phyloP scores from a whole-genome alignment of 805 yeast genomes.

The Pichia deserticola region DNA sequence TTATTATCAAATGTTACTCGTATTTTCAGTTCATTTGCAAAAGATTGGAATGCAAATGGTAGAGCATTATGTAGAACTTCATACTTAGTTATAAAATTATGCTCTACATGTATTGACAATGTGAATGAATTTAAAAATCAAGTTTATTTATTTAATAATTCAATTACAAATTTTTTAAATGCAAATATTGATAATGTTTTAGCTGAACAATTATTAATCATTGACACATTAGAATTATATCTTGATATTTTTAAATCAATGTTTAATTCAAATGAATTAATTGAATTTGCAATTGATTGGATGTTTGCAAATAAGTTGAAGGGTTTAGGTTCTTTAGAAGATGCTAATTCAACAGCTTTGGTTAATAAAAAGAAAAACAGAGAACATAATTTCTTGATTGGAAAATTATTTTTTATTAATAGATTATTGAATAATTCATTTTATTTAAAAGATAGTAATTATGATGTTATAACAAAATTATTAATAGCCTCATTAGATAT shows the following conservation, averaged over 20 bases:
- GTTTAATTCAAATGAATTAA: slow-evolving; percentile 33
- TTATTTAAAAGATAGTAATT: slow-evolving; percentile 1
- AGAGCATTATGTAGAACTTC: slow-evolving; percentile 58
- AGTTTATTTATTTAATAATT: slow-evolving; percentile 27
- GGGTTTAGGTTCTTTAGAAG: slow-evolving; percentile 41
- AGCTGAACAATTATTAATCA: slow-evolving; percentile 55
- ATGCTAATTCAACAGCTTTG: slow-evolving; percentile 21
- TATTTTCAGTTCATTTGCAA: slow-evolving; percentile 40
- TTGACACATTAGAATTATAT: slow-evolving; percentile 55
- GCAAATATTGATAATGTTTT: slow-evolving; percentile 40
- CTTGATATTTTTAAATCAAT: slow-evolving; percentile 35
- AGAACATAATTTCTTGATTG: slow-evolving; percentile 47
- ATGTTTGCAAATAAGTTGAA: slow-evolving; percentile 49
- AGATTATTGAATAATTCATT: slow-evolving; percentile 36
- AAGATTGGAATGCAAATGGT: slow-evolving; percentile 56
- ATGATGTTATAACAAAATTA: slow-evolving; percentile 29
- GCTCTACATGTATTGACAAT: slow-evolving; percentile 19
- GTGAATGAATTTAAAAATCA: slow-evolving; percentile 8
- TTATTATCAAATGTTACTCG: slow-evolving; percentile 40
- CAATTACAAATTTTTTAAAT: slow-evolving; percentile 37
- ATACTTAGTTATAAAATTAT: slow-evolving; percentile 40
- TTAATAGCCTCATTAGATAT: slow-evolving; percentile 43
- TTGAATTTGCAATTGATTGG: slow-evolving; percentile 37
- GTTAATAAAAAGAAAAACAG: slow-evolving; percentile 34
- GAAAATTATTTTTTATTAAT: slow-evolving; percentile 55